Conservation (phyloP, 2,329 filamentous ascomycete species). For the Paraphoma chrysanthemicola region DNA sequence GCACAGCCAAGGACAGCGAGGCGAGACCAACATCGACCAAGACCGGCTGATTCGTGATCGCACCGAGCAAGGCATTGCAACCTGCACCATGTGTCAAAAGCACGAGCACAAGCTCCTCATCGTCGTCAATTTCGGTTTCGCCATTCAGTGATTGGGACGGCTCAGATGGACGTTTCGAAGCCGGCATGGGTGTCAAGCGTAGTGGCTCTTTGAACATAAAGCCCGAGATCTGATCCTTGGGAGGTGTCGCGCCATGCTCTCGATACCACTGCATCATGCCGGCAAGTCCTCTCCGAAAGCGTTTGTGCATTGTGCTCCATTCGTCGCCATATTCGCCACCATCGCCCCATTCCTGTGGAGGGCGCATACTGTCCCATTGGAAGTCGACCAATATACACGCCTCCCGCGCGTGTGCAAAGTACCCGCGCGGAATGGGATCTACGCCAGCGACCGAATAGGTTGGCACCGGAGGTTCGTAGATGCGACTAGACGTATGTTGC, state of each 20-base stretch:
- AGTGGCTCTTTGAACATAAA: conserved; percentile 39
- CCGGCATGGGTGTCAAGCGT: conserved; percentile 14
- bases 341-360: conserved; percentile 81
- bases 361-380: conserved; percentile 91
- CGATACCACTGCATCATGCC: conserved; percentile 85
- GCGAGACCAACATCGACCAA: conserved; percentile 89
- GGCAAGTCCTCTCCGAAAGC: conserved; percentile 81
- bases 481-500: conserved; percentile 31
- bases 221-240: conserved; percentile 39
- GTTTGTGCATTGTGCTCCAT: conserved; percentile 93
- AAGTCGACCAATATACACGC: conserved; percentile 88
- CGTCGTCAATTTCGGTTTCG: conserved; percentile 54
- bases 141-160: conserved; percentile 44
- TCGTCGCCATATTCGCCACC: conserved; percentile 91
- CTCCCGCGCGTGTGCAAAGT: conserved; percentile 88
- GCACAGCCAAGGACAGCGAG: conserved; percentile 82
- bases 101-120: conserved; percentile 77
- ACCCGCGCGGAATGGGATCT: conserved; percentile 84
- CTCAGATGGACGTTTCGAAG: conserved; percentile 28
- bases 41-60: conserved; percentile 88
- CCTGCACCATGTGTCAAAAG: conserved; percentile 94
- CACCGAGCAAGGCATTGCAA: conserved; percentile 93
- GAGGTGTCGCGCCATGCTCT: conserved; percentile 52
- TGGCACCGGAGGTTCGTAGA: conserved; percentile 78
- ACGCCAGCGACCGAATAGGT: conserved; percentile 82